phyloP scores from a whole-genome alignment of 352 stramenopile species.

The Phytophthora rubi region DNA sequence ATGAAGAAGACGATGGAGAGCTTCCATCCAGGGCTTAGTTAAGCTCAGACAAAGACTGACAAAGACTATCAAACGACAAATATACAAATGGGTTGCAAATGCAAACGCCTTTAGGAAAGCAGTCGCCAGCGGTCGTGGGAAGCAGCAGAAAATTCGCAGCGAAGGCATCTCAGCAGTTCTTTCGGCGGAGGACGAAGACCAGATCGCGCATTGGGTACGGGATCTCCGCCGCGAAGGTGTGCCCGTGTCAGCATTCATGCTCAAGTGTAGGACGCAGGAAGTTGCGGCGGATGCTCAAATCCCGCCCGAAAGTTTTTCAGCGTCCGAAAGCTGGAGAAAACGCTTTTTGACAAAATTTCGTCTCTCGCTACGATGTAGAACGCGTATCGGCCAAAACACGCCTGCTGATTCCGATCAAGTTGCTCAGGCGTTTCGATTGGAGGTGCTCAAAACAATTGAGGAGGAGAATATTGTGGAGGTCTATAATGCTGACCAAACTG shows the following conservation, averaged over 20 bases:
- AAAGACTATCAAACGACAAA: conserved; percentile 3
- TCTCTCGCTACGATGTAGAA: conserved; percentile 6
- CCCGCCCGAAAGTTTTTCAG: conserved; percentile 3
- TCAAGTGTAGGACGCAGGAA: neutral
- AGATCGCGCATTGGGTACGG: neutral
- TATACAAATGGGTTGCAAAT: too few relatives aligned
- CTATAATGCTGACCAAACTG: conserved; percentile 34
- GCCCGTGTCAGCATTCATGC: neutral
- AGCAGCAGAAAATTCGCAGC: too few relatives aligned
- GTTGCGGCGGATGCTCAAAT: neutral
- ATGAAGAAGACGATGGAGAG: neutral
- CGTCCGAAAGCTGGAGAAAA: conserved; percentile 3
- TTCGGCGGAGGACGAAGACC: neutral
- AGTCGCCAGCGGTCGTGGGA: too few relatives aligned
- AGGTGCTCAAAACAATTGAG: conserved; percentile 1
- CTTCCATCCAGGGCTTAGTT: conserved; percentile 1
- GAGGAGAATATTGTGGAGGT: conserved; percentile 15
- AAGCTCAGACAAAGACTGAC: conserved; percentile 2
- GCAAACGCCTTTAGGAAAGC: too few relatives aligned
- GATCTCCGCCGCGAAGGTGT: neutral
- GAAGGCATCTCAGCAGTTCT: neutral
- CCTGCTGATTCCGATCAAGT: neutral
- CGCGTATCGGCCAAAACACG: conserved; percentile 10
- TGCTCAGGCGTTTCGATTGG: neutral
- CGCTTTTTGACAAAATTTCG: conserved; percentile 9